Evolutionary conservation across 192 early-diverging fungal species (phyloP).

Genomic region (Podila clonocystis): DNA sequence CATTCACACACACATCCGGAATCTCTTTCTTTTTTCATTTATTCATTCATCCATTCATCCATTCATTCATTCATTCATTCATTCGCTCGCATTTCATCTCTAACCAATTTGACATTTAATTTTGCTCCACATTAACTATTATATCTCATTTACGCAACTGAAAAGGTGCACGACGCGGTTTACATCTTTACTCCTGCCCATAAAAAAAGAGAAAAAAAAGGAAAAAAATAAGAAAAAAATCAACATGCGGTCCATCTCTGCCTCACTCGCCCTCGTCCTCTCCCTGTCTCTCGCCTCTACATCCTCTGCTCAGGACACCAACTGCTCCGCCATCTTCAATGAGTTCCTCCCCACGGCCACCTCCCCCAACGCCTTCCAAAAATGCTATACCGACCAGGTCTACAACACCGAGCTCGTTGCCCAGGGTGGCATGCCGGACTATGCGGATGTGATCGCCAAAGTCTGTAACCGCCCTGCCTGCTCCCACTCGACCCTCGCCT

Average conservation of each 20-base stretch:
- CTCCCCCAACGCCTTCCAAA: background rate
- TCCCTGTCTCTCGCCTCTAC: background rate
- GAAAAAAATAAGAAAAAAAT: too few relatives aligned
- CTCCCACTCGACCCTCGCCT: slow-evolving; percentile 16
- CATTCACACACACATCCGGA: too few relatives aligned
- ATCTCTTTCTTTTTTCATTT: background rate
- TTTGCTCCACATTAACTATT: too few relatives aligned
- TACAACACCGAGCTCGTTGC: slow-evolving; percentile 28
- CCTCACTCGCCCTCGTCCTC: slow-evolving; percentile 1
- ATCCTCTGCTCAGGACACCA: slow-evolving; percentile 14
- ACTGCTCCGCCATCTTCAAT: slow-evolving; percentile 19
- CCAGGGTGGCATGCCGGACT: slow-evolving; percentile 18
- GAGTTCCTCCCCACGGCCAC: slow-evolving; percentile 6
- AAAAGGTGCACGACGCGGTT: too few relatives aligned
- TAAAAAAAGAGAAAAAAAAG: too few relatives aligned
- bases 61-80: background rate
- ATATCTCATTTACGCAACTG: too few relatives aligned
- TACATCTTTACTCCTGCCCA: too few relatives aligned
- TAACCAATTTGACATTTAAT: too few relatives aligned
- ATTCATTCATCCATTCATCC: background rate
- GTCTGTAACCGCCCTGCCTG: slow-evolving; percentile 14
- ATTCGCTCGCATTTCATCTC: background rate
- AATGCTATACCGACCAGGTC: slow-evolving; percentile 25
- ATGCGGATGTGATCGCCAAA: slow-evolving; percentile 14
- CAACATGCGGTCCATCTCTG: too few relatives aligned